Evolutionary conservation across 257 asterid species (phyloP), one percentile per base, ranked within the genome.

Genomic region (Lithospermum erythrorhizon): DNA sequence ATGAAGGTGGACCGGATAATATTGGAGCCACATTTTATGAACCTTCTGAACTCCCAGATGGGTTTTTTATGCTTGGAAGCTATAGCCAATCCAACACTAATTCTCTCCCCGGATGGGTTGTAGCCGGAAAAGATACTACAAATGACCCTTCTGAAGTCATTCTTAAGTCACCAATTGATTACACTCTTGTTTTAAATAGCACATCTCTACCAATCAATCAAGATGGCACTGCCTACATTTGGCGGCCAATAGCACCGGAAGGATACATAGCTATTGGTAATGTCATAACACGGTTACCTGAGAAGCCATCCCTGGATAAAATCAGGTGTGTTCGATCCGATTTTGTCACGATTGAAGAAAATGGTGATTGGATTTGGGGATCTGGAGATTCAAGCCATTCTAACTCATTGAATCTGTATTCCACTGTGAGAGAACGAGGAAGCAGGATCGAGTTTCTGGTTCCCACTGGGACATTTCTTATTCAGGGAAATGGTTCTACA

Each of bases 301-400:
- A 62, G 21, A 62, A 62, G 41, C 66, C 66, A 4, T 22, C 19
- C 9, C 18, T 59, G 19, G 21, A 59, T 59, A 66, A 70, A 68
- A 23, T 77, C 16, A 68, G 79, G 4, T 70, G 77, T 27, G 82
- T 77, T 16, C 70, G 70, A 19, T 20, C 69, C 9, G 77, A 73
- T 64, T 69, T 70, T 32, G 74, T 74, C 2, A 78, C 67, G 37
- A 58, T 19, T 6, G 59, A 54, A 14, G 79, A 70, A 58, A 65
- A 21, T 62, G 70, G 65, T 9, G 59, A 59, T 20, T 73, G 75
- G 90, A 79, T 90, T 56, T 90, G 96, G 97, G 84, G 84, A 0
- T 3, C 57, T 18, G 10, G 71, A 2, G 62, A 71, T 53, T 79
- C 70, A 13, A 35, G 1, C 15, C 1, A 2, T 37, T 37, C 48